Conservation (phyloP, 139 green algal species). For the Auxenochlorella pyrenoidosa region DNA sequence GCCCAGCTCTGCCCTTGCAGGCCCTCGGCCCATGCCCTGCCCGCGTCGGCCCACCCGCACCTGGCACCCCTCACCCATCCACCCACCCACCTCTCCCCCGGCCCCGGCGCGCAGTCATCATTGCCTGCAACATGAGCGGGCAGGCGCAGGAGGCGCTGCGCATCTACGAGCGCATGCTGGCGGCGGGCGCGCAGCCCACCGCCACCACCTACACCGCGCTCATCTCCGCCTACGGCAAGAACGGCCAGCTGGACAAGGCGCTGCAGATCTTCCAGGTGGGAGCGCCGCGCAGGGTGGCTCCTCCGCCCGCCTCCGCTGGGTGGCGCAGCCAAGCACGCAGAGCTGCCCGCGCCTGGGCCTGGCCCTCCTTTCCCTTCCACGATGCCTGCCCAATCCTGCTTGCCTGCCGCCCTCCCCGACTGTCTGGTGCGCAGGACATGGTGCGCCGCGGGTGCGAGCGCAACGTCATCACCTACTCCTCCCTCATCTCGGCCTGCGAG, state of each 20-base stretch:
- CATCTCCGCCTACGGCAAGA: conserved; percentile 85
- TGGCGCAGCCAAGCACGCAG: no score
- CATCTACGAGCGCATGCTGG: conserved; percentile 87
- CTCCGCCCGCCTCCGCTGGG: no score
- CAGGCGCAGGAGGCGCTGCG: conserved; percentile 68
- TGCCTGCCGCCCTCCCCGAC: neutral
- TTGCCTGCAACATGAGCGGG: conserved; percentile 65
- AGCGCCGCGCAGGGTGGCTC: neutral
- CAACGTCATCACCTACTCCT: conserved; percentile 81
- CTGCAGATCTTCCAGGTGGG: conserved; percentile 73
- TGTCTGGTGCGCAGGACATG: conserved; percentile 53
- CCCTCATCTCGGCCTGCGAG: conserved; percentile 66
- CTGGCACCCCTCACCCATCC: neutral
- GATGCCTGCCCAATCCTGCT: neutral
- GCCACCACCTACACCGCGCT: conserved; percentile 89
- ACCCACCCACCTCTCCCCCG: neutral
- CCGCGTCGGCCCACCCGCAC: no score
- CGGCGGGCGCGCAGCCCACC: conserved; percentile 72
- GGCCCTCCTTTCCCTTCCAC: neutral
- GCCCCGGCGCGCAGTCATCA: conserved; percentile 47
- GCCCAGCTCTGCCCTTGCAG: neutral
- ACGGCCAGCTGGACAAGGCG: conserved; percentile 70
- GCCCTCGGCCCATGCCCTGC: neutral
- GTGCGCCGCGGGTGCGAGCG: conserved; percentile 56
- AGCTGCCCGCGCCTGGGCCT: no score